phyloP scores from a whole-genome alignment of 2,329 filamentous ascomycete species.

The Colletotrichum endophyticum region DNA sequence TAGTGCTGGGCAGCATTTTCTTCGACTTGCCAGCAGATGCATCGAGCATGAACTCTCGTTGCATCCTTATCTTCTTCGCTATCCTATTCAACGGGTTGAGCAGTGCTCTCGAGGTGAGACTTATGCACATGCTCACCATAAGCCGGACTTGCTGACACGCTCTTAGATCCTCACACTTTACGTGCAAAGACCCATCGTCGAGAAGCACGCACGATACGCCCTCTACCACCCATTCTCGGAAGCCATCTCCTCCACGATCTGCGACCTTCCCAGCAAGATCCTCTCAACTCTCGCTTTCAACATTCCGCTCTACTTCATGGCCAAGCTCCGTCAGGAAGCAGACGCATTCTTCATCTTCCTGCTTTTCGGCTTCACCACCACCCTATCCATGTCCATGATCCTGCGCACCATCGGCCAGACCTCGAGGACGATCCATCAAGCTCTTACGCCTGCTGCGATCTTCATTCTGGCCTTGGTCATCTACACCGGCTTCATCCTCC shows the following conservation, averaged over 20 bases:
- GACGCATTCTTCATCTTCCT: conserved; percentile 60
- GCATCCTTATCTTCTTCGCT: conserved; percentile 29
- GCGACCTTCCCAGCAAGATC: conserved; percentile 32
- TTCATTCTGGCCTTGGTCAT: conserved; percentile 57
- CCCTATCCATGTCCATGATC: conserved; percentile 53
- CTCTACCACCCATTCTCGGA: conserved; percentile 34
- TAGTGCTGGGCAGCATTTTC: conserved; percentile 72
- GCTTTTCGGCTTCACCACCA: conserved; percentile 52
- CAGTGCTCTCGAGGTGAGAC: conserved; percentile 22
- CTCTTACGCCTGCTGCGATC: conserved; percentile 56
- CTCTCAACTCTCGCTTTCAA: conserved; percentile 63
- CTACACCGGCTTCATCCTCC: conserved; percentile 59
- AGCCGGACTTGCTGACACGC: rapidly evolving
- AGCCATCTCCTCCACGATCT: conserved; percentile 8
- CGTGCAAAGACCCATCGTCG: conserved; percentile 27
- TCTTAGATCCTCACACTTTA: conserved; percentile 25
- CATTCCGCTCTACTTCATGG: conserved; percentile 69
- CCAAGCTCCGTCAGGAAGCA: conserved; percentile 59
- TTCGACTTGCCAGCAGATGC: conserved; percentile 61
- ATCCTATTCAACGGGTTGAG: conserved; percentile 36
- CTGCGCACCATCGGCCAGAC: conserved; percentile 55
- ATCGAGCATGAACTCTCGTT: conserved; percentile 55
- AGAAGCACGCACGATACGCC: conserved; percentile 31
- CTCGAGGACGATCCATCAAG: conserved; percentile 56
- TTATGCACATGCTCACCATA: rapidly evolving